Evolutionary conservation across 805 yeast species (phyloP).

Genomic region (Kuraishia capsulata): DNA sequence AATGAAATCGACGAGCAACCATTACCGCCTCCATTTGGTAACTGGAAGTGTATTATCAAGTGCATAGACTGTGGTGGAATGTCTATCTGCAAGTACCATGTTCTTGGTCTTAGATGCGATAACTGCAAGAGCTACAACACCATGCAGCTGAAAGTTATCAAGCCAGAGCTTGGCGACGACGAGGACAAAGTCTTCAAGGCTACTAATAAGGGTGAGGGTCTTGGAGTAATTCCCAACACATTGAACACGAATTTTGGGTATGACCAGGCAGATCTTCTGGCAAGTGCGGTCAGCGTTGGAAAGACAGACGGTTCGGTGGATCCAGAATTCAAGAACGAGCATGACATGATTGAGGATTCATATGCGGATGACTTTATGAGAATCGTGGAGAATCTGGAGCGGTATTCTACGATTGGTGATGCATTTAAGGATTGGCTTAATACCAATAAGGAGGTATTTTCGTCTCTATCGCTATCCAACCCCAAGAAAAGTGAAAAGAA

Average conservation of each 20-base stretch:
- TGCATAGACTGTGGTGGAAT: conserved; percentile 88
- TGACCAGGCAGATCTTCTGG: conserved; percentile 11
- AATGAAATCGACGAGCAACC: conserved; percentile 70
- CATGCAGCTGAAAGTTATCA: conserved; percentile 56
- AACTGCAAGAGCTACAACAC: conserved; percentile 88
- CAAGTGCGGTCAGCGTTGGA: background rate
- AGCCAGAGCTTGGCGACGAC: conserved; percentile 37
- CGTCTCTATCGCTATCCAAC: background rate
- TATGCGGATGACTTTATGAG: conserved; percentile 23
- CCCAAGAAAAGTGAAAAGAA: too few species aligned
- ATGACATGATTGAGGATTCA: conserved; percentile 12
- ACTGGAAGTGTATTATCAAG: conserved; percentile 67
- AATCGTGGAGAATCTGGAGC: conserved; percentile 23
- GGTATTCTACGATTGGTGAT: conserved; percentile 22
- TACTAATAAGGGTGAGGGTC: background rate
- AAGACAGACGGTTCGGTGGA: background rate
- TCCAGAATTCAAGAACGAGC: conserved; percentile 2
- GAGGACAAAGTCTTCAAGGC: conserved; percentile 13
- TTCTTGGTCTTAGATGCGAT: conserved; percentile 79
- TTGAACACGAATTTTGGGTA: conserved; percentile 23
- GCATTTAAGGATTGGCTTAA: conserved; percentile 26
- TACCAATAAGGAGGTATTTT: conserved; percentile 8
- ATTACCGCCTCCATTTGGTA: conserved; percentile 69
- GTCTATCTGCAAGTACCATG: conserved; percentile 67
- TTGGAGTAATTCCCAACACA: conserved; percentile 12